Evolutionary conservation across 352 stramenopile species (phyloP), one percentile per base, ranked within the genome.

Genomic region (Hyaloperonospora arabidopsidis): DNA sequence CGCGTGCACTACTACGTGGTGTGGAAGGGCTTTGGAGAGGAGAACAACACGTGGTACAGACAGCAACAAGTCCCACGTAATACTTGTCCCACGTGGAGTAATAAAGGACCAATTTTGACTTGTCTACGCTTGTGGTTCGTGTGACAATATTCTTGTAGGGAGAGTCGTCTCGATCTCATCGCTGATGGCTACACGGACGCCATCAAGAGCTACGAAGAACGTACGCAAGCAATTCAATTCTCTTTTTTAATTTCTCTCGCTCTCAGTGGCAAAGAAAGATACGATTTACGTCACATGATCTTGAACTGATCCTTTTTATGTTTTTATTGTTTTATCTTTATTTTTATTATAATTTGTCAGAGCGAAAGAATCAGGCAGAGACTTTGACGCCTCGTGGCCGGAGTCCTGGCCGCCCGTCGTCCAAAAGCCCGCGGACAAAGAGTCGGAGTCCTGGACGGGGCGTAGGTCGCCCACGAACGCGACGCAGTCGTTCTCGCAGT

Each of bases 1-100:
- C 79, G 83, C 59, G 83, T 93, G 60, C 78, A 91, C 63, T 93
- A 93, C 67, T 74, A 84, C 19, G 78, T 91, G 36, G 68, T 86
- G 17, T 93, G 83, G 83, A 69, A 75, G 23, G 83, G 76, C 46
- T 89, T 87, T 36, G 71, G 73, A 40, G 69, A 85, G n/a, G 83
- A 93, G 45, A 89, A 76, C 58, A 90, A 93, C 61, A 91, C 80
- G 10, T 93, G 83, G 83, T 87, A 68, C 46, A 49, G 15, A 35
- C 25, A 11, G 1, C 22, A 2, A 23, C 45, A 28, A 48, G 49
- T 47, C 18, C 11, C 1, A n/a, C 35, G 23, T 47, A 61, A 18
- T 41, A 45, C 46, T 6, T 10, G 36, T 23, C 38, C 44, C 28
- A 52, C n/a, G 14, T 44, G 19, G 18, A 14, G 25, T 32, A 8